Conservation (phyloP, 495 filamentous ascomycete genomes). For the Penicillium samsonianum region DNA sequence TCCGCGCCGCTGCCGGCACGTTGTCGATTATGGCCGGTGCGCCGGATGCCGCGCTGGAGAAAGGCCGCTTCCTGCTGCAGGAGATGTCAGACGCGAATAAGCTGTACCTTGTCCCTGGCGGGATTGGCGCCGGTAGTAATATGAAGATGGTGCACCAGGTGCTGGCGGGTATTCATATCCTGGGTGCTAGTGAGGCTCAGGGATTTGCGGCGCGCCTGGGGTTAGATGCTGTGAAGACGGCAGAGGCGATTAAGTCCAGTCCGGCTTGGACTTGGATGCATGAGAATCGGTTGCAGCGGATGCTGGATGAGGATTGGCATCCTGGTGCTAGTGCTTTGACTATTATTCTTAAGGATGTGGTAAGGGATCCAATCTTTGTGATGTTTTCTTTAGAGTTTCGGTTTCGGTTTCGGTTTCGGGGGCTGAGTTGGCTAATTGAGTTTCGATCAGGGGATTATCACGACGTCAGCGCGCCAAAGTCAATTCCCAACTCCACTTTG, state of each 20-base stretch:
- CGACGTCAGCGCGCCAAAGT: conserved; percentile 59
- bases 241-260: conserved; percentile 57
- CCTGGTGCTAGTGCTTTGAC: conserved; percentile 65
- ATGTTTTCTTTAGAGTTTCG: not conserved
- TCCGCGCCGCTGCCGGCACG: conserved; percentile 71
- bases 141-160: conserved; percentile 90
- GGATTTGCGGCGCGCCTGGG: conserved; percentile 70
- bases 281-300: conserved; percentile 69
- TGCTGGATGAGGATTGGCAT: conserved; percentile 67
- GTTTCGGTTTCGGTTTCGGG: not conserved
- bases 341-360: conserved; percentile 80
- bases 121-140: conserved; percentile 76
- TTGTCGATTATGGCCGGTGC: conserved; percentile 81
- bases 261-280: conserved; percentile 82
- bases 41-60: conserved; percentile 55
- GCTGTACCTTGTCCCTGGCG: conserved; percentile 72
- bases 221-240: conserved; percentile 58
- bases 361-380: conserved; percentile 31
- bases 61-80: conserved; percentile 59
- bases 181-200: conserved; percentile 70
- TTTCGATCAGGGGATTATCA: conserved; percentile 64
- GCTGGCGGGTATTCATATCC: conserved; percentile 74
- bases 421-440: conserved; percentile 11
- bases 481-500: conserved; percentile 70
- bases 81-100: conserved; percentile 62